phyloP scores from a whole-genome alignment of 2,329 filamentous ascomycete genomes.

The Penicillium sp. region DNA sequence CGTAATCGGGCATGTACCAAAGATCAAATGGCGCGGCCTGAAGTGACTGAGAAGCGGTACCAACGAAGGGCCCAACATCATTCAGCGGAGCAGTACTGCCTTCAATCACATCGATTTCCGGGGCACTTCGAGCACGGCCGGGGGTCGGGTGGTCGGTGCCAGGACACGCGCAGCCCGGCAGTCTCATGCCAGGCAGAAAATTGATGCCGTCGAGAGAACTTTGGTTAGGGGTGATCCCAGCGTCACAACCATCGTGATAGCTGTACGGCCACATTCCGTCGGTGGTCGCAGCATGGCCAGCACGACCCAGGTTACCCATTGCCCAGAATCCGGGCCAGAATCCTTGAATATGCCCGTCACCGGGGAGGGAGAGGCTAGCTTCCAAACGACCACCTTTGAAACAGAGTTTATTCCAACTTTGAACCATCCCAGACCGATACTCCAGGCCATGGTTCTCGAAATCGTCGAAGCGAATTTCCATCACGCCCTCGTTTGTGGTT shows the following conservation, averaged over 20 bases:
- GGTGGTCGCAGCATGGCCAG: conserved; percentile 63
- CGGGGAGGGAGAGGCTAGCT: conserved; percentile 64
- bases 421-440: conserved; percentile 67
- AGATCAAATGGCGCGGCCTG: conserved; percentile 66
- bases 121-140: conserved; percentile 59
- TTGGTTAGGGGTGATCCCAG: conserved; percentile 66
- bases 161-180: conserved; percentile 62
- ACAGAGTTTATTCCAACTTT: conserved; percentile 68
- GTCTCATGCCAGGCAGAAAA: conserved; percentile 62
- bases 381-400: conserved; percentile 67
- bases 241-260: conserved; percentile 62
- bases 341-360: conserved; percentile 58
- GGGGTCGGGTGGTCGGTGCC: conserved; percentile 60
- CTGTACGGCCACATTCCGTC: conserved; percentile 71
- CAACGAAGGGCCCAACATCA: conserved; percentile 48
- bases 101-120: conserved; percentile 68
- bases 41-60: conserved; percentile 59
- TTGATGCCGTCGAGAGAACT: conserved; percentile 61
- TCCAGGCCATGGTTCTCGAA: conserved; percentile 60
- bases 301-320: conserved; percentile 66
- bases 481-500: conserved; percentile 55
- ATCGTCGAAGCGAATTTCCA: conserved; percentile 60
- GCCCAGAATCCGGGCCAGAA: conserved; percentile 74
- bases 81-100: conserved; percentile 54
- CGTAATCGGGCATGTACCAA: conserved; percentile 60